Evolutionary conservation across 345 rosid species (phyloP), one percentile per base, ranked within the genome.

Genomic region (Salix suchowensis): DNA sequence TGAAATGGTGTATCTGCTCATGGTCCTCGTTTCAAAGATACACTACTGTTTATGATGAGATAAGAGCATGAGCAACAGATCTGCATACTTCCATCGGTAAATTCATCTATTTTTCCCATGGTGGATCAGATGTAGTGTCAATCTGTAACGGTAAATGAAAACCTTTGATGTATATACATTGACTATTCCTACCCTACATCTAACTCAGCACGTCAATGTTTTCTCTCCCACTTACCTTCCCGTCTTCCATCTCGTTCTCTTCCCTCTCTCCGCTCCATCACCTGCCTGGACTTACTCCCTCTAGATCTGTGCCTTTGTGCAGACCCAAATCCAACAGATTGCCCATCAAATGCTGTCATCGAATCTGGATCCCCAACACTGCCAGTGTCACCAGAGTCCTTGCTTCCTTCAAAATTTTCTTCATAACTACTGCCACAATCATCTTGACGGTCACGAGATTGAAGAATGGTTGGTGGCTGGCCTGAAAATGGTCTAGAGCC

Each of bases 141-240:
- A 36, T 32, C 36, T 15, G 6, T 61, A 71, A 50, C 34, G n/a
- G 4, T 14, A 48, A n/a, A 12, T 10, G 15, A 42, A 48, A 46
- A 46, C 28, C 37, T 37, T 2, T 37, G 50, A 55, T 14, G 21
- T 58, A 24, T 23, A 13, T 39, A 39, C 75, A 60, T 24, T n/a
- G 16, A 26, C n/a, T 37, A 42, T 21, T 18, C 44, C n/a, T 55
- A 55, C 72, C 73, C 73, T 39, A 16, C 67, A 26, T 21, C 28
- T 64, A 30, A 7, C 18, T 48, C 62, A 55, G 68, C 78, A 28
- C 40, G 65, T 5, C 72, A 24, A 84, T 90, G 93, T 82, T 92
- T 92, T 67, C 94, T 85, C 82, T 91, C 94, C 95, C 97, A 92
- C 82, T 92, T 92, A 54, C 97, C 94, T 81, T 90, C 95, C 0